A percentile compares a stretch with the other conserved stretches of the same genome.
phyloP scores from a whole-genome alignment of 495 filamentous ascomycete species.

The Aspergillus heteromorphus region DNA sequence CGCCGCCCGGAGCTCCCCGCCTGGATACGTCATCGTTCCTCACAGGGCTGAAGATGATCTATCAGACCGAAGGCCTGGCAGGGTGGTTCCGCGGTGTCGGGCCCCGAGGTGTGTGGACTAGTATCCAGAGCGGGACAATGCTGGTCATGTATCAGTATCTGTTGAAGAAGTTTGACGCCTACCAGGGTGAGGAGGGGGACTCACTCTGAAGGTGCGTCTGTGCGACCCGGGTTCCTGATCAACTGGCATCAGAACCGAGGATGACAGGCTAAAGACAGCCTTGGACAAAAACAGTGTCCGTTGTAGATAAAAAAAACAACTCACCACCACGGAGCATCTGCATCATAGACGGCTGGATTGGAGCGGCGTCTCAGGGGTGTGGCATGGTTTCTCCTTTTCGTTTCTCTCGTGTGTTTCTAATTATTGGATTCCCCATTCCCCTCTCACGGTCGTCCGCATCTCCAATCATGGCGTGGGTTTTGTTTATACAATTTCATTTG shows the following conservation, averaged over 20 bases:
- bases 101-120: constrained; percentile 93
- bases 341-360: constrained; percentile 14
- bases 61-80: constrained; percentile 75
- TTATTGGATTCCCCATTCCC: neutral
- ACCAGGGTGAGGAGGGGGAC: constrained; percentile 26
- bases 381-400: constrained; percentile 3
- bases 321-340: constrained; percentile 3
- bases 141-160: constrained; percentile 90
- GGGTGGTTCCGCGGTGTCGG: constrained; percentile 96
- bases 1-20: constrained; percentile 64
- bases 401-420: constrained; percentile 2
- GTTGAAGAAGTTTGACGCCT: constrained; percentile 64
- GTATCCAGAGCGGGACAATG: constrained; percentile 95
- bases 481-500: too few species aligned
- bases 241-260: neutral
- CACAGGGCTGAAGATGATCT: constrained; percentile 79
- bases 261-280: neutral
- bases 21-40: constrained; percentile 85
- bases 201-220: constrained; percentile 17
- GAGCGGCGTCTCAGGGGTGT: constrained; percentile 26
- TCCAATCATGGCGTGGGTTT: too few species aligned
- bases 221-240: neutral
- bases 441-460: neutral
- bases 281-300: constrained; percentile 9
- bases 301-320: constrained; percentile 6